Evolutionary conservation across 2,329 filamentous ascomycete genomes (phyloP).

Genomic region (Pyrenochaeta sp.): DNA sequence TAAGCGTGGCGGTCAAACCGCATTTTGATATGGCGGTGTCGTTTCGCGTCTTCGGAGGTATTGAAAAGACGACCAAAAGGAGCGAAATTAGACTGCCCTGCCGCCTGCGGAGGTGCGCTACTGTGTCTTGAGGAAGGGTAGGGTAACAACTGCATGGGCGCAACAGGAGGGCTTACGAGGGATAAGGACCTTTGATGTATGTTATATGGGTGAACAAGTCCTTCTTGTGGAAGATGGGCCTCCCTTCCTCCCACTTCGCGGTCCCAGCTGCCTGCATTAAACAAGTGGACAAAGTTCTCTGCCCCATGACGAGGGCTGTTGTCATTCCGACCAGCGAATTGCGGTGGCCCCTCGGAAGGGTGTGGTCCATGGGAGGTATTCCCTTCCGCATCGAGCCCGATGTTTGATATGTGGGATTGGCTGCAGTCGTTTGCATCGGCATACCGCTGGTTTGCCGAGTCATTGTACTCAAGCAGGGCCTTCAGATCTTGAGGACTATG

Average conservation of each 20-base stretch:
- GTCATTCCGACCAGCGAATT: slow-evolving; percentile 11
- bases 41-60: slow-evolving; percentile 28
- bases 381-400: slow-evolving; percentile 13
- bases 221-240: not conserved
- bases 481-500: not conserved
- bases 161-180: slow-evolving; percentile 1
- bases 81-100: slow-evolving; percentile 21
- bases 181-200: slow-evolving; percentile 13
- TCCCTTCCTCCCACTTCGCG: slow-evolving; percentile 5
- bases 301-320: slow-evolving; percentile 17
- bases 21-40: slow-evolving; percentile 34
- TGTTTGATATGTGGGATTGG: slow-evolving; percentile 16
- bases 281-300: slow-evolving; percentile 18
- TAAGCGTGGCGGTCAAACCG: slow-evolving; percentile 40
- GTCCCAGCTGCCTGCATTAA: slow-evolving; percentile 8
- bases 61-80: slow-evolving; percentile 32
- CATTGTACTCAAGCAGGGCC: slow-evolving; percentile 9
- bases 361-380: slow-evolving; percentile 9
- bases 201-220: slow-evolving; percentile 14
- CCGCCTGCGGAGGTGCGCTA: slow-evolving; percentile 11
- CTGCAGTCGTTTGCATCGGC: slow-evolving; percentile 24
- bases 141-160: slow-evolving; percentile 11
- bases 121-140: slow-evolving; percentile 7
- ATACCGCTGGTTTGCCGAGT: slow-evolving; percentile 1
- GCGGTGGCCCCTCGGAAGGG: slow-evolving; percentile 1